Evolutionary conservation across 140 eudicot species (phyloP), one percentile per base, ranked within the genome.

Genomic region (Flaveria floridana): DNA sequence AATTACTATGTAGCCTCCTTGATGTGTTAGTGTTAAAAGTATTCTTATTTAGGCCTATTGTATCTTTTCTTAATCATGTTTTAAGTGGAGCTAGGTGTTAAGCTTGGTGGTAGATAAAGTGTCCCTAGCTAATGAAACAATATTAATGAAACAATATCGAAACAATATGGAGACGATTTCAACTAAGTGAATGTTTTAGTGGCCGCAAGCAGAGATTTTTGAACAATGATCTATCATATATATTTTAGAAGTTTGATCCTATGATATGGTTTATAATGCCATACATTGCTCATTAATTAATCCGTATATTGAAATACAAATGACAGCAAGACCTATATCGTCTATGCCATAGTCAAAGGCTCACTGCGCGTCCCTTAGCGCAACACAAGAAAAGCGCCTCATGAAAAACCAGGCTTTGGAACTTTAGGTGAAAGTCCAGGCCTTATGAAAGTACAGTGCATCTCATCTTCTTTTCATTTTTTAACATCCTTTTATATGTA

Each of bases 231-330:
- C n/a, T 69, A 69, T 37, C 26, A 15, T 41, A 34, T 1, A 13
- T 48, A 48, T 48, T 70, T 44, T 70, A 25, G 18, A 70, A 25
- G 7, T 44, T 25, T 70, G 47, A 48, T 48, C 46, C 25, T 70
- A 70, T 50, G 46, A 48, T 25, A 70, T 48, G 59, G n/a, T 50
- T 50, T 44, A 44, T 44, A 44, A 44, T 44, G 13, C 50, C 50
- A 21, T 46, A 9, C 21, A 44, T 44, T 20, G 74, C 74, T 48
- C 44, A 21, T 47, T 69, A 62, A 21, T 47, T 69, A 62, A 48
- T 20, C 25, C 44, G 47, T 50, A 48, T 14, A 48, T 69, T 52
- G 42, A 69, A 25, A 47, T 4, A 48, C 44, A 21, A 15, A 4
- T 12, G 15, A 44, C 11, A 70, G 11, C 48, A 51, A 70, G 30